Evolutionary conservation across 2,329 filamentous ascomycete genomes (phyloP).

Genomic region (Coleophoma eucalyptorum): DNA sequence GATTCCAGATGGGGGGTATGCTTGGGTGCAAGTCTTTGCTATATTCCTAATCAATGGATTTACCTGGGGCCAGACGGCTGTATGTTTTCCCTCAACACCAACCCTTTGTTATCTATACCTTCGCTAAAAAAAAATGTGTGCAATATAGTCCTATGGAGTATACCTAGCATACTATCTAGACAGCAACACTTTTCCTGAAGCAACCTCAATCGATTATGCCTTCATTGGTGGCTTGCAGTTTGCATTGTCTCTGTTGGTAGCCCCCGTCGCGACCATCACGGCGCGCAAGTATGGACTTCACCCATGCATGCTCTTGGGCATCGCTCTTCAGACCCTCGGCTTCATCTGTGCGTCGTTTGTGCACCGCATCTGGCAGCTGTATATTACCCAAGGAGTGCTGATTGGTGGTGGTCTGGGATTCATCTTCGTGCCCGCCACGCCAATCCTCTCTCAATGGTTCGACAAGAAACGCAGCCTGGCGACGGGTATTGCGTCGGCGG

Average conservation of each 20-base stretch:
- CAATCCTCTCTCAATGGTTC: conserved; percentile 62
- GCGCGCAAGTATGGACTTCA: conserved; percentile 2
- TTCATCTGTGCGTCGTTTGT: conserved; percentile 69
- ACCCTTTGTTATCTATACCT: background rate
- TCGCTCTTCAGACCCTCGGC: conserved; percentile 51
- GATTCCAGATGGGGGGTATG: conserved; percentile 46
- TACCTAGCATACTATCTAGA: conserved; percentile 53
- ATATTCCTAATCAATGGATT: conserved; percentile 13
- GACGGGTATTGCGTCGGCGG: conserved; percentile 49
- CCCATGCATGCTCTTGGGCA: conserved; percentile 4
- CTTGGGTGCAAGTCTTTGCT: conserved; percentile 17
- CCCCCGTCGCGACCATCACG: conserved; percentile 38
- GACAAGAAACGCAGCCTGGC: conserved; percentile 46
- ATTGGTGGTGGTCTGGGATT: conserved; percentile 75
- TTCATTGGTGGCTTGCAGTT: conserved; percentile 12
- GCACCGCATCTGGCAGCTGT: conserved; percentile 65
- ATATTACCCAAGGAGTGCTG: conserved; percentile 67
- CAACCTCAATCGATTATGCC: conserved; percentile 30
- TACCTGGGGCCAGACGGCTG: conserved; percentile 32
- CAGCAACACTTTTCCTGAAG: conserved; percentile 44
- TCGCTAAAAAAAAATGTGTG: background rate
- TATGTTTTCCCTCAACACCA: conserved; percentile 11
- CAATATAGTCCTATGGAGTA: conserved; percentile 40
- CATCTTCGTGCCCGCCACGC: conserved; percentile 58
- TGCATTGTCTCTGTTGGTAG: conserved; percentile 4